Conservation (phyloP, 1,139 yeast species). For the Suhomyces bribrorum region DNA sequence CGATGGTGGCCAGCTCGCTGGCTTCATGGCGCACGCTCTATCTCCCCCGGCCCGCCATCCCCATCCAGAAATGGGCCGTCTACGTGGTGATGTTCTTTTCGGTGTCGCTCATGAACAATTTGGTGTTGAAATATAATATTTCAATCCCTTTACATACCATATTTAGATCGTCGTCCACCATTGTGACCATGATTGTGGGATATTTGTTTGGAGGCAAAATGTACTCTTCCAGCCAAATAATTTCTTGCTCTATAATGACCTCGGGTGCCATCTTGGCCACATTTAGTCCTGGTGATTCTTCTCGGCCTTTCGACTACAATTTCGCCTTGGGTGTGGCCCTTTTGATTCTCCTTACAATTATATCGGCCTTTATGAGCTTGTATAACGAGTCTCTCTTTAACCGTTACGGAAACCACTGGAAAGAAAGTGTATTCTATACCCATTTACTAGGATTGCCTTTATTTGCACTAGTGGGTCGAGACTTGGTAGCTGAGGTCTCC, state of each 20-base stretch:
- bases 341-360: conserved; percentile 46
- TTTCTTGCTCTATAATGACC: conserved; percentile 54
- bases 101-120: conserved; percentile 58
- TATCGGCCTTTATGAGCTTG: conserved; percentile 57
- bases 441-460: conserved; percentile 62
- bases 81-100: conserved; percentile 54
- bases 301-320: conserved; percentile 7
- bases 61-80: conserved; percentile 48
- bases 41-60: conserved; percentile 42
- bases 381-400: conserved; percentile 53
- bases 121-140: conserved; percentile 57
- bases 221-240: conserved; percentile 48
- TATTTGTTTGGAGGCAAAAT: conserved; percentile 43
- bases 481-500: conserved; percentile 18
- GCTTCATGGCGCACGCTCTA: conserved; percentile 23
- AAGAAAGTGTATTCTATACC: conserved; percentile 61
- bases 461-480: conserved; percentile 38
- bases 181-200: conserved; percentile 63
- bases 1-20: conserved; percentile 26
- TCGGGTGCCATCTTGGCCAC: conserved; percentile 60
- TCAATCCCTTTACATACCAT: conserved; percentile 71
- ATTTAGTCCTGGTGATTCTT: conserved; percentile 16
- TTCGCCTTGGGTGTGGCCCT: conserved; percentile 47
- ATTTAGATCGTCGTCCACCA: conserved; percentile 65
- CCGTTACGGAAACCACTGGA: conserved; percentile 61